Evolutionary conservation across 2,329 filamentous ascomycete species (phyloP).

Genomic region (Fusarium denticulatum): DNA sequence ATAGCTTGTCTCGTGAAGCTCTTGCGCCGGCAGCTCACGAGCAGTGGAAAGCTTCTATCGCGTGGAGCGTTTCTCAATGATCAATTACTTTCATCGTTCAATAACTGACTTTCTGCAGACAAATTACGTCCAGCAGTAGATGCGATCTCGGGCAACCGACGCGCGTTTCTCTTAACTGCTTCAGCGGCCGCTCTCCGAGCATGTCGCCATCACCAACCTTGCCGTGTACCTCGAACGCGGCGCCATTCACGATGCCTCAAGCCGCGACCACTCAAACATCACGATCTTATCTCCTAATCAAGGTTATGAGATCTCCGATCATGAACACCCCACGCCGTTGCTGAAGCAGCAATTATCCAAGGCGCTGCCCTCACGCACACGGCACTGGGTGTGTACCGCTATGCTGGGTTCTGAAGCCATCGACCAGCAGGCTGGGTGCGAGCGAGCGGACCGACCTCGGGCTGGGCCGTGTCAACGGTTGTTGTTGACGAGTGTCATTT

Average conservation of each 20-base stretch:
- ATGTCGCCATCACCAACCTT: not conserved
- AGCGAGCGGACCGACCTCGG: constrained; percentile 27
- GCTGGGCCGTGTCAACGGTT: constrained; percentile 40
- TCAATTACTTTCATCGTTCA: not conserved
- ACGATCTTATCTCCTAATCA: not conserved
- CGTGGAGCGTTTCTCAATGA: not conserved
- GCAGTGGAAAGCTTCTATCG: not conserved
- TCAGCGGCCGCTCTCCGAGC: not conserved
- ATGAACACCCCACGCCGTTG: not conserved
- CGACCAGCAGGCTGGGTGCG: not conserved
- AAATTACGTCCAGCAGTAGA: rapidly evolving
- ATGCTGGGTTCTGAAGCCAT: not conserved
- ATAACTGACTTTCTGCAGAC: constrained; percentile 39
- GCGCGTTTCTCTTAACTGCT: not conserved
- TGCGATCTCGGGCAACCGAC: too few relatives aligned
- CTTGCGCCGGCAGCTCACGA: not conserved
- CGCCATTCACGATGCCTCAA: not conserved
- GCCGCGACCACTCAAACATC: not conserved
- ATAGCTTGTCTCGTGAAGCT: not conserved
- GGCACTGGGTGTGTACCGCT: not conserved
- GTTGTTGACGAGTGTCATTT: constrained; percentile 42
- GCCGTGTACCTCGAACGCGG: not conserved
- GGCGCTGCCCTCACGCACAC: not conserved
- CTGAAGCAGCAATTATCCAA: not conserved
- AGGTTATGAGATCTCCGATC: not conserved